These are phyloP conservation scores for Euphorbia corollata DNA, from an alignment of 441 rosid species.

Conservation along the genomic window DNA sequence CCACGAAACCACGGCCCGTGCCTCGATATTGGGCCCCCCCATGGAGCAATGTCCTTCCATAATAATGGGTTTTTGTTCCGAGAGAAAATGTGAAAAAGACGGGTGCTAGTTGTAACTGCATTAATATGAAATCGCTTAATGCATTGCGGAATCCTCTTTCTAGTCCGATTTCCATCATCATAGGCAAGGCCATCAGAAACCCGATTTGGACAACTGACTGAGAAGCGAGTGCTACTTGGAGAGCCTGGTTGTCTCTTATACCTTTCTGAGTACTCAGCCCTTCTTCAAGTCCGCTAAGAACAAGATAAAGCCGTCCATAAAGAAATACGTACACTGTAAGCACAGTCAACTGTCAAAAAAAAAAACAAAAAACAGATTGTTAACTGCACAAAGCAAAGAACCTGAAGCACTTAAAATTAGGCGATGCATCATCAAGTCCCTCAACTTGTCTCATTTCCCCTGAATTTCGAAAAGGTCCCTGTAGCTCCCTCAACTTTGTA, in stretches of 20 bases:
- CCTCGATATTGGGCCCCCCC: slow-evolving; percentile 88
- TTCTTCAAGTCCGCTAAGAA: slow-evolving; percentile 79
- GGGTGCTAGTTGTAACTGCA: slow-evolving; percentile 82
- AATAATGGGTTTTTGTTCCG: slow-evolving; percentile 83
- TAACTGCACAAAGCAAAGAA: neutral
- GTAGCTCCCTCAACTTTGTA: no score
- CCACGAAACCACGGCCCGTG: slow-evolving; percentile 91
- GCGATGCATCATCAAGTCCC: no score
- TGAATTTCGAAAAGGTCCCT: no score
- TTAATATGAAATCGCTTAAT: slow-evolving; percentile 62
- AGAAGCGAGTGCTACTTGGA: slow-evolving; percentile 82
- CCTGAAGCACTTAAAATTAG: neutral
- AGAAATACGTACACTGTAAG: slow-evolving; percentile 73
- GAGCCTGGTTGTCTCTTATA: slow-evolving; percentile 57
- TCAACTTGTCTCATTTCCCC: no score
- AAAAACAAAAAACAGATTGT: slow-evolving; percentile 7
- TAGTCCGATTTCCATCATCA: slow-evolving; percentile 93
- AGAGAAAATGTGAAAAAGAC: slow-evolving; percentile 88
- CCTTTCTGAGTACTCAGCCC: slow-evolving; percentile 42
- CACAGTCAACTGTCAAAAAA: slow-evolving; percentile 58
- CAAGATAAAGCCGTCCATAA: slow-evolving; percentile 83
- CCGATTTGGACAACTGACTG: slow-evolving; percentile 90
- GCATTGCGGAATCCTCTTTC: slow-evolving; percentile 94
- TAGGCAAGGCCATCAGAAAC: slow-evolving; percentile 73
- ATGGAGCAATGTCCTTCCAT: slow-evolving; percentile 79